Evolutionary conservation across 2,329 filamentous ascomycete species (phyloP), one percentile per base, ranked within the genome.

Genomic region (Thyridium curvatum): DNA sequence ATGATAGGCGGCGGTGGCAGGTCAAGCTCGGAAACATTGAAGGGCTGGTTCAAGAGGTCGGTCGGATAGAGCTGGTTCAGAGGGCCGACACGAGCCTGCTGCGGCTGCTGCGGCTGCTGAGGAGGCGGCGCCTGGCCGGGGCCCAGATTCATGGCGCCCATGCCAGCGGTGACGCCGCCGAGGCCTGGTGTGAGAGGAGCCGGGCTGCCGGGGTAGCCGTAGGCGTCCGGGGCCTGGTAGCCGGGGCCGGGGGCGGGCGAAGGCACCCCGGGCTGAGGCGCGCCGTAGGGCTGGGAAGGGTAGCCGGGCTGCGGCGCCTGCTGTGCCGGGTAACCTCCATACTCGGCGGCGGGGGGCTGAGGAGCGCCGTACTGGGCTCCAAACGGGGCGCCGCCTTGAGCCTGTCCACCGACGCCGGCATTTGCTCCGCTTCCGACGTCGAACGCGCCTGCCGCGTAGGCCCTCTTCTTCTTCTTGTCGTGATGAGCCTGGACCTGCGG

Each of bases 381-480:
- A 62, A 65, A 80, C 60, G 65, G 67, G 26, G 60, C 58, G 16
- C 49, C 60, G 32, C 52, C 59, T 26, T 50, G 62, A 28, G 55
- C 39, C 50, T 68, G 68, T 41, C 73, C 77, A 29, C 69, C 77
- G 38, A 59, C 61, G 40, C 60, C 66, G 39, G 84, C 81, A 73
- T 97, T 97, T 56, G 86, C 86, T 53, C 91, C 93, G 37, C 78
- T 76, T 37, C 86, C 88, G 53, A 97, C 93, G 43, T 94, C 91
- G 63, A 94, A 98, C 34, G 91, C 91, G 62, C 94, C 86, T 41
- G 87, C 87, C 39, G 93, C 93, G 69, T 97, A 97, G 41, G 86
- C 84, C 71, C 89, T 79, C 77, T 94, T 95, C 79, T 95, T 96
- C 71, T 89, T 89, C 62, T 77, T 82, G 46, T 68, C 72, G 34